Evolutionary conservation across 257 asterid species (phyloP).

Genomic region (Nicotiana noctiflora): DNA sequence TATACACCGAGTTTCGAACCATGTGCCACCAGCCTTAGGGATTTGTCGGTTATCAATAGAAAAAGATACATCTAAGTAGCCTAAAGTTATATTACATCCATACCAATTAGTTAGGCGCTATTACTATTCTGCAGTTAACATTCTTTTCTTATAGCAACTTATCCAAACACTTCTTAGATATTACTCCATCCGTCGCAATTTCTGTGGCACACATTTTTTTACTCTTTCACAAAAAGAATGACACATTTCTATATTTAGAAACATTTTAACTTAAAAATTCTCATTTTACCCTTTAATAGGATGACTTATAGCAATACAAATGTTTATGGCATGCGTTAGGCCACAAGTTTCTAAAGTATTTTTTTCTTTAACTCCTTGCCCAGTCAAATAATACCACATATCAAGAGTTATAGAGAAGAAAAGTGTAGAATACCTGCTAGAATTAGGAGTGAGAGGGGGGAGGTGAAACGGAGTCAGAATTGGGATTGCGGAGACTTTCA

Average conservation of each 20-base stretch:
- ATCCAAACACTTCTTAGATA: too few relatives aligned
- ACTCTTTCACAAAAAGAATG: too few relatives aligned
- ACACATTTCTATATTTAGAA: too few relatives aligned
- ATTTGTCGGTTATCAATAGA: too few relatives aligned
- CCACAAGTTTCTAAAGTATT: background rate
- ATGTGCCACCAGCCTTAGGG: too few relatives aligned
- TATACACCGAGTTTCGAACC: too few relatives aligned
- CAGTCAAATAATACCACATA: too few relatives aligned
- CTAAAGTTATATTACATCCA: background rate
- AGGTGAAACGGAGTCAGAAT: slow-evolving; percentile 28
- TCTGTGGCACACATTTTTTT: too few relatives aligned
- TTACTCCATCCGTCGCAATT: too few relatives aligned
- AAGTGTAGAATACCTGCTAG: slow-evolving; percentile 2
- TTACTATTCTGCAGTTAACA: background rate
- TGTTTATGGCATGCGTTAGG: background rate
- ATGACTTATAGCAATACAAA: background rate
- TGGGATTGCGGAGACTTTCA: slow-evolving; percentile 57
- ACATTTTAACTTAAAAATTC: background rate
- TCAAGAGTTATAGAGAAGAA: background rate
- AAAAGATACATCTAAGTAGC: background rate
- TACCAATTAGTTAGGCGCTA: background rate
- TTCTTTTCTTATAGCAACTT: background rate
- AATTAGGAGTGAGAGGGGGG: slow-evolving; percentile 28
- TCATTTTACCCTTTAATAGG: background rate
- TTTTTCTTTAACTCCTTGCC: too few relatives aligned